Evolutionary conservation across 2,329 filamentous ascomycete genomes (phyloP).

Genomic region (Colletotrichum tropicale): DNA sequence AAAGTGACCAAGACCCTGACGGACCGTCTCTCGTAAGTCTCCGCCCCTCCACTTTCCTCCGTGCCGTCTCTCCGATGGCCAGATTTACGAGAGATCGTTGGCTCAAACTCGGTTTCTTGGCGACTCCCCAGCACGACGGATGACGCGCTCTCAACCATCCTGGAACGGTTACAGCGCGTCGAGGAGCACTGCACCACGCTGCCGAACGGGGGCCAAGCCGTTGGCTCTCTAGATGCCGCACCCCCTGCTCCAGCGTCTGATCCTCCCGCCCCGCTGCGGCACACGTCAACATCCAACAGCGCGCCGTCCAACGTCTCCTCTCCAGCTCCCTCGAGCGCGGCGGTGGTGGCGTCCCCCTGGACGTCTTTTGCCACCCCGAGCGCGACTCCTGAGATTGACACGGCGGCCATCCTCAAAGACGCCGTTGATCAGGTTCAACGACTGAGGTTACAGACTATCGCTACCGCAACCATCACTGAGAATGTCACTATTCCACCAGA

Average conservation of each 20-base stretch:
- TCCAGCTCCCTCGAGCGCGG: not conserved
- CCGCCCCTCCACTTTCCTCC: not conserved
- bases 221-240: not conserved
- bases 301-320: slow-evolving; percentile 21
- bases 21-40: slow-evolving; percentile 7
- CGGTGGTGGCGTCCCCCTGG: not conserved
- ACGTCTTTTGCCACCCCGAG: not conserved
- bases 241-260: not conserved
- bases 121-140: not conserved
- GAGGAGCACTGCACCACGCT: slow-evolving; percentile 24
- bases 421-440: slow-evolving; percentile 32
- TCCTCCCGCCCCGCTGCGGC: not conserved
- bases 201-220: not conserved
- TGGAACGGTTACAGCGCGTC: slow-evolving; percentile 32
- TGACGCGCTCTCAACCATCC: slow-evolving; percentile 28
- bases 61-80: not conserved
- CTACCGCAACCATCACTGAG: slow-evolving; percentile 25
- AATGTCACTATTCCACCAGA: slow-evolving; percentile 28
- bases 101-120: not conserved
- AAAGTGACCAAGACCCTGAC: slow-evolving; percentile 22
- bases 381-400: not conserved
- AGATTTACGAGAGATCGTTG: not conserved
- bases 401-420: slow-evolving; percentile 29
- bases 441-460: slow-evolving; percentile 25
- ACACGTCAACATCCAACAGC: not conserved